Percentiles rank a stretch among this genome's conserved stretches.
Evolutionary conservation across 2,329 filamentous ascomycete genomes (phyloP).

Genomic region (Furcasterigmium furcatum): DNA sequence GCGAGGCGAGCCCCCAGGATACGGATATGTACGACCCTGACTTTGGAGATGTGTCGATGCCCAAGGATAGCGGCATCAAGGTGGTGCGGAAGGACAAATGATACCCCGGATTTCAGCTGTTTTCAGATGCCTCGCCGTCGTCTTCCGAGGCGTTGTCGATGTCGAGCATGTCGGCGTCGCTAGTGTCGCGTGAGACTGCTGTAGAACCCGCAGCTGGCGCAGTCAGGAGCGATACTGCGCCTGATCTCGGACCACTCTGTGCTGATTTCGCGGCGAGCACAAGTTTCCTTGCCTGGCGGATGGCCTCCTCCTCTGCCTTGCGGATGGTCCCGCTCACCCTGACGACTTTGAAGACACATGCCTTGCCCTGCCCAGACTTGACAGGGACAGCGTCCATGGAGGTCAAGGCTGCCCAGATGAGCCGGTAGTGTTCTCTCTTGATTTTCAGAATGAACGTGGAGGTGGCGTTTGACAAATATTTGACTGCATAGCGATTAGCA

Average conservation of each 20-base stretch:
- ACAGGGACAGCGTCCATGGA: slow-evolving; percentile 70
- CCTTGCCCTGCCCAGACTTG: slow-evolving; percentile 43
- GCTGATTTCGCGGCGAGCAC: slow-evolving; percentile 60
- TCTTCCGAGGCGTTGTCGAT: slow-evolving; percentile 36
- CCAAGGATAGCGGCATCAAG: slow-evolving; percentile 64
- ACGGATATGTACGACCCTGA: slow-evolving; percentile 40
- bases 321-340: slow-evolving; percentile 90
- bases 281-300: slow-evolving; percentile 69
- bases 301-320: slow-evolving; percentile 87
- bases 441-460: slow-evolving; percentile 90
- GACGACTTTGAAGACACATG: slow-evolving; percentile 80
- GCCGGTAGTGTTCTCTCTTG: slow-evolving; percentile 75
- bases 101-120: slow-evolving; percentile 36
- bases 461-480: slow-evolving; percentile 89
- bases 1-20: slow-evolving; percentile 15
- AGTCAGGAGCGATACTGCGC: not conserved
- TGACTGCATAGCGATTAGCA: slow-evolving; percentile 55
- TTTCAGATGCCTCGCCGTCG: slow-evolving; percentile 42
- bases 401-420: slow-evolving; percentile 87
- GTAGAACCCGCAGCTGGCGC: too few relatives aligned
- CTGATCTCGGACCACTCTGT: slow-evolving; percentile 16
- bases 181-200: too few relatives aligned
- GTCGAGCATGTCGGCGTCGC: slow-evolving; percentile 34
- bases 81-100: slow-evolving; percentile 63
- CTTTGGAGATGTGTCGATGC: slow-evolving; percentile 49